phyloP scores from a whole-genome alignment of 2,329 filamentous ascomycete species.

The Ophiostoma angusticollis region DNA sequence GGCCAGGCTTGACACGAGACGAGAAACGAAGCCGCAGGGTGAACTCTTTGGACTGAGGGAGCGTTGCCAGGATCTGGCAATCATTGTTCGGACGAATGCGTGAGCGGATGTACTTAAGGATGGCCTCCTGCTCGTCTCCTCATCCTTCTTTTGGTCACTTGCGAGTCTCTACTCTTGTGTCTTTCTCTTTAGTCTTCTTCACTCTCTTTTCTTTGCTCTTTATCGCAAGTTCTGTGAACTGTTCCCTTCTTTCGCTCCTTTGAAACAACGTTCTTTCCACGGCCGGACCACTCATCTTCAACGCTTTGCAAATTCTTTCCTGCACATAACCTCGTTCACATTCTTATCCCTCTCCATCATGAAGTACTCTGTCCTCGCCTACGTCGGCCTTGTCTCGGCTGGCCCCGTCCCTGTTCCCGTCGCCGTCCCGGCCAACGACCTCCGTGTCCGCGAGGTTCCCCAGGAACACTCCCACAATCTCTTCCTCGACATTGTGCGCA shows the following conservation, averaged over 20 bases:
- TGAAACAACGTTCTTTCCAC: neutral
- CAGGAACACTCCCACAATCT: constrained; percentile 39
- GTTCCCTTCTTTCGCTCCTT: constrained; percentile 14
- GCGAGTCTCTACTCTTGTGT: constrained; percentile 2
- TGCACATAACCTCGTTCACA: neutral
- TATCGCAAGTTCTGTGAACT: constrained; percentile 14
- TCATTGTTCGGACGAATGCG: no score
- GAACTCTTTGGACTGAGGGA: no score
- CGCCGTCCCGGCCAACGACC: no score
- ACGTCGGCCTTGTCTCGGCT: constrained; percentile 12
- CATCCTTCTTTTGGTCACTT: constrained; percentile 4
- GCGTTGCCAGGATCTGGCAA: no score
- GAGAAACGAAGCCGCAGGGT: no score
- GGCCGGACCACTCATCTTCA: constrained; percentile 4
- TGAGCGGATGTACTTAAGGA: no score
- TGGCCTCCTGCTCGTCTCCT: no score
- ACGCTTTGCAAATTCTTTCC: constrained; percentile 5
- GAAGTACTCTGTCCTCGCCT: constrained; percentile 11
- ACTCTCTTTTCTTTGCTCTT: constrained; percentile 7
- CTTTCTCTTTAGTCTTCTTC: constrained; percentile 7
- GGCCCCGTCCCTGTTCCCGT: constrained; percentile 3
- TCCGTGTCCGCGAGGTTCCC: constrained; percentile 32
- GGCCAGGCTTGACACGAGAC: no score
- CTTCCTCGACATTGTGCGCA: constrained; percentile 27
- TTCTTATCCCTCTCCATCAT: constrained; percentile 6